These are phyloP conservation scores for Penicillium brasilianum DNA, from an alignment of 2,329 filamentous ascomycete genomes.

Conservation along the genomic window DNA sequence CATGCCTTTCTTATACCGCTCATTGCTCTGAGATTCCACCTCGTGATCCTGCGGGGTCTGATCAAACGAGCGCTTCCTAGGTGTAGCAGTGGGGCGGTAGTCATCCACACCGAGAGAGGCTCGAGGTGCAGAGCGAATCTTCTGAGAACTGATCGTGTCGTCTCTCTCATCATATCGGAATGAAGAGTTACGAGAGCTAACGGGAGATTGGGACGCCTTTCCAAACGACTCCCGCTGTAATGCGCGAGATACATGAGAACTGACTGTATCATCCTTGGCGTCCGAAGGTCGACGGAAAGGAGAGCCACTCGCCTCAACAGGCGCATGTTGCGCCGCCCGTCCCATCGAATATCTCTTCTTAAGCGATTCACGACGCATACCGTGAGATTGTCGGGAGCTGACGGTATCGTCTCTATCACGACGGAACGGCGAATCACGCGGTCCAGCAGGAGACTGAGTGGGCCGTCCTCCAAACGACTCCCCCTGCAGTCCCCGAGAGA, in stretches of 20 bases:
- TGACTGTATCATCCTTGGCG: conserved; percentile 6
- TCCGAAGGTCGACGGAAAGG: conserved; percentile 32
- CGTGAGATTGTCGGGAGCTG: conserved; percentile 28
- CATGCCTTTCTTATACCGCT: conserved; percentile 37
- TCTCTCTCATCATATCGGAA: conserved; percentile 11
- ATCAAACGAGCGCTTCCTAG: conserved; percentile 33
- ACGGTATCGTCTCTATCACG: conserved; percentile 34
- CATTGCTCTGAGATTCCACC: conserved; percentile 21
- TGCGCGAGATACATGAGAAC: conserved; percentile 1
- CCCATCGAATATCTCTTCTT: background rate
- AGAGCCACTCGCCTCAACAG: conserved; percentile 30
- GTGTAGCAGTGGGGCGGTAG: conserved; percentile 14
- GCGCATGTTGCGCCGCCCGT: background rate
- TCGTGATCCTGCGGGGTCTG: conserved; percentile 30
- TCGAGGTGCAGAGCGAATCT: conserved; percentile 22
- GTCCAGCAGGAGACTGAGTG: conserved; percentile 3
- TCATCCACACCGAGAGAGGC: conserved; percentile 19
- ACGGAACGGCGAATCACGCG: conserved; percentile 43
- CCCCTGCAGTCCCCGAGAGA: conserved; percentile 14
- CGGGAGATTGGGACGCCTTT: conserved; percentile 9
- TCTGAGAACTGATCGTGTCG: conserved; percentile 20
- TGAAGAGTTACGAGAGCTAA: conserved; percentile 8
- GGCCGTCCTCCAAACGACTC: conserved; percentile 6
- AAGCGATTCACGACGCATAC: conserved; percentile 8
- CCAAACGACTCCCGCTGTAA: conserved; percentile 3